Evolutionary conservation across 495 filamentous ascomycete species (phyloP).

Genomic region (Neurospora sp.): DNA sequence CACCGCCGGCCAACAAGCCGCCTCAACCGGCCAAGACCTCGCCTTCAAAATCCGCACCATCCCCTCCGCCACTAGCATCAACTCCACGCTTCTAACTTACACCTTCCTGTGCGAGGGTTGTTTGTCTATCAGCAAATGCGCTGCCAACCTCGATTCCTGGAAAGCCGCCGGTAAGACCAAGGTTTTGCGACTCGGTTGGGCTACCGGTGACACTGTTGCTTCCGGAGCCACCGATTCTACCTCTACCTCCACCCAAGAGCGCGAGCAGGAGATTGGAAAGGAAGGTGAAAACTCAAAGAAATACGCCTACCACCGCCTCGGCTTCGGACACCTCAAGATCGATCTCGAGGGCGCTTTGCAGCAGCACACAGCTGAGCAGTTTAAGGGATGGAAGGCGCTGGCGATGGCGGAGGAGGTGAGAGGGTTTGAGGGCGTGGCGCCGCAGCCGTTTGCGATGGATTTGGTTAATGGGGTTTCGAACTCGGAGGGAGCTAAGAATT

Average conservation of each 20-base stretch:
- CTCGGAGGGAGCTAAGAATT: too few species aligned
- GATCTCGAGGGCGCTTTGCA: background rate
- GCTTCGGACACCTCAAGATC: background rate
- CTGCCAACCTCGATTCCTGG: background rate
- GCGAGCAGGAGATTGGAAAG: too few species aligned
- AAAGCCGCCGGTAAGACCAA: background rate
- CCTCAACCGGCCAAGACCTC: background rate
- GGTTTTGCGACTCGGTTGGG: background rate
- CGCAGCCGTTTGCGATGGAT: background rate
- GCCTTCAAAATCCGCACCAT: conserved; percentile 11
- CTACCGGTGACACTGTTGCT: rapidly evolving
- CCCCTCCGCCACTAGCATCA: conserved; percentile 4
- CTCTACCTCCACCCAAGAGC: background rate
- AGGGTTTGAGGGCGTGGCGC: background rate
- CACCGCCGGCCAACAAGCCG: conserved; percentile 5
- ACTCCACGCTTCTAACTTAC: conserved; percentile 10
- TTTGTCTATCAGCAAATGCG: conserved; percentile 1
- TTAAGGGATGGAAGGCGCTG: background rate
- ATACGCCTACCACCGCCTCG: background rate
- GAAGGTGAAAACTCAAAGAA: background rate
- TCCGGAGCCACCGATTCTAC: background rate
- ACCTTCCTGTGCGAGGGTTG: conserved; percentile 18
- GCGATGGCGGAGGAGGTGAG: background rate
- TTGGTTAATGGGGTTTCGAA: background rate
- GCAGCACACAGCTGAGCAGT: background rate